Evolutionary conservation across 257 asterid genomes (phyloP).

Genomic region (Buddleja alternifolia): DNA sequence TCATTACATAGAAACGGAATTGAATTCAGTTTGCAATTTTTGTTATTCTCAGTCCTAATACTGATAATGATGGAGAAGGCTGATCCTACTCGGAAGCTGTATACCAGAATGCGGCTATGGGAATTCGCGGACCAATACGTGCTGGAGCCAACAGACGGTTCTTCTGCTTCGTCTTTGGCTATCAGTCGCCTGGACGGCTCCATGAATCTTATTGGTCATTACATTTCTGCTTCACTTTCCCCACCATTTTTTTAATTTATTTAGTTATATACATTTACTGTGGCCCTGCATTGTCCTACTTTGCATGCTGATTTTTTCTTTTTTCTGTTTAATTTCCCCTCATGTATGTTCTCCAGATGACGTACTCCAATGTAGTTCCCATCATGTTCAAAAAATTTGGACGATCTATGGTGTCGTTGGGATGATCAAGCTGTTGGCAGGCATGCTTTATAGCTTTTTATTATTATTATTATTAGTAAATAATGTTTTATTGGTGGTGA

Average conservation of each 20-base stretch:
- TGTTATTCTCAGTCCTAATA: not conserved
- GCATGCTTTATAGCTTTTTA: conserved; percentile 37
- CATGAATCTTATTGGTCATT: conserved; percentile 56
- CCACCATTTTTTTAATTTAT: not conserved
- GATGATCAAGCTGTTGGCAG: conserved; percentile 73
- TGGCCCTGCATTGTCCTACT: not conserved
- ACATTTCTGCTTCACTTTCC: conserved; percentile 2
- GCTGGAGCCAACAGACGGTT: conserved; percentile 87
- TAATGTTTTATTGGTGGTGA: not conserved
- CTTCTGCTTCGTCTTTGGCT: conserved; percentile 62
- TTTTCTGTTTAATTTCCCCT: not conserved
- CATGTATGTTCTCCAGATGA: conserved; percentile 49
- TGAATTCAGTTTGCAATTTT: too few species aligned
- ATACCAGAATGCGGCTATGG: conserved; percentile 84
- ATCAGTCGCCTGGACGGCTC: conserved; percentile 73
- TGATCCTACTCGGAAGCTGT: conserved; percentile 69
- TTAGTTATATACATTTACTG: too few species aligned
- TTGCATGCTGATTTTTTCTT: not conserved
- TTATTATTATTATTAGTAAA: not conserved
- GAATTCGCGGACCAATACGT: conserved; percentile 85
- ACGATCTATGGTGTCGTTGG: conserved; percentile 87
- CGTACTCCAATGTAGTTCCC: conserved; percentile 51
- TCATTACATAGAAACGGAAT: too few species aligned
- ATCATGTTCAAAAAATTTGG: conserved; percentile 67
- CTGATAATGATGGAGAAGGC: conserved; percentile 81